Base-by-base conservation (phyloP, 495 filamentous ascomycete genomes). In the Xylaria venustula region DNA sequence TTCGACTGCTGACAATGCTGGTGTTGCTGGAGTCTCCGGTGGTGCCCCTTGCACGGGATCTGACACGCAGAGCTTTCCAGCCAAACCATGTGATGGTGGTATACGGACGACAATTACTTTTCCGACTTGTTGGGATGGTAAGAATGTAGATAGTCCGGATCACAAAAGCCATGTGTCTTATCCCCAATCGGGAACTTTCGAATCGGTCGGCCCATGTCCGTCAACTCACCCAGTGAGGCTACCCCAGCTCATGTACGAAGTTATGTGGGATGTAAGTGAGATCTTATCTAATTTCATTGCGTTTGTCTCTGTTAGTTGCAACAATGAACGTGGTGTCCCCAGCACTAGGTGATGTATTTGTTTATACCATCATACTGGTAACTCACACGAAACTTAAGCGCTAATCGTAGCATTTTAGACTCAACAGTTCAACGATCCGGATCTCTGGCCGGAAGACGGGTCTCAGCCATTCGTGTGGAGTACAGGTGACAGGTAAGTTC, bases 401-500 rank as follows among this genome's bases (percentile, higher is more conserved):
- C 55, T 58, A 17, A 60, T 30, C 9, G n/a, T 22, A 22, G 20
- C 8, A 34, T 61, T 26, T 61, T 61, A 77, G 71, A 75, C 74
- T 9, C 63, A 61, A 26, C 52, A 45, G 14, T 78, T 77, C 64
- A 75, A 77, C 44, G 72, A 77, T 59, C 63, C 60, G 15, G 68
- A 70, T 22, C 45, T 75, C 37, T 77, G 75, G 74, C 75, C 74
- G 44, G 65, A 70, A 30, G 73, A 75, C 58, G 72, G 70, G 62
- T 71, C 67, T 22, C 72, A 76, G 50, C 77, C 77, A 22, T 79
- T 79, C 66, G 72, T 75, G 41, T 79, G 76, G 76, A 73, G 68
- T 34, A 77, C 75, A 25, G 70, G 70, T 17, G 68, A 78, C 42
- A 65, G 67, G 73, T 75, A 56, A 69, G 70, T 40, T 17, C 1